Evolutionary conservation across 768 basidiomycete genomes (phyloP).

Genomic region (Termitomyces sp.): DNA sequence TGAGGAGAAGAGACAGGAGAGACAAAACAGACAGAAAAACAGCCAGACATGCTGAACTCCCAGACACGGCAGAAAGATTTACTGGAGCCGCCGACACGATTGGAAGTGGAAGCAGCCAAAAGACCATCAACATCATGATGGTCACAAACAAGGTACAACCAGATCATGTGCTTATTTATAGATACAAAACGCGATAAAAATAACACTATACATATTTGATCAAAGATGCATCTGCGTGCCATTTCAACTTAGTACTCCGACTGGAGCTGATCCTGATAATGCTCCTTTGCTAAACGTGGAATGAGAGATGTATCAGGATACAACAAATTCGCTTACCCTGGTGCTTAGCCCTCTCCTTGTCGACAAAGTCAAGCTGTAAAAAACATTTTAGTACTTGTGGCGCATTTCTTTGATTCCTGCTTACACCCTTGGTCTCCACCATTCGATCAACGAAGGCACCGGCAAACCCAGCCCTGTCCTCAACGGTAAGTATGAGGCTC

Average conservation of each 20-base stretch:
- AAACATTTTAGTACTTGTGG: conserved; percentile 21
- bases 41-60: conserved; percentile 23
- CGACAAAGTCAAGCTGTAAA: conserved; percentile 27
- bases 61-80: conserved; percentile 12
- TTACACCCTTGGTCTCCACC: conserved; percentile 52
- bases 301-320: not conserved
- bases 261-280: conserved; percentile 1
- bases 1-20: conserved; percentile 23
- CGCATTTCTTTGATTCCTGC: conserved; percentile 7
- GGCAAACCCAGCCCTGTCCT: conserved; percentile 45
- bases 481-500: not conserved
- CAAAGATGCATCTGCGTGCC: not conserved
- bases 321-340: conserved; percentile 20
- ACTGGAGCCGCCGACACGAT: conserved; percentile 12
- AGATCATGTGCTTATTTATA: not conserved
- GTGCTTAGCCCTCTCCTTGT: conserved; percentile 25
- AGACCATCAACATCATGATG: conserved; percentile 5
- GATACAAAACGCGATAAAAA: not conserved
- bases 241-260: not conserved
- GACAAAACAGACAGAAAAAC: conserved; percentile 23
- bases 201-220: not conserved
- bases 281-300: conserved; percentile 6
- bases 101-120: conserved; percentile 6
- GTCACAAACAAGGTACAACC: not conserved
- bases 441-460: conserved; percentile 52